Conservation (phyloP, 2,329 filamentous ascomycete genomes). For the Botryotinia calthae region DNA sequence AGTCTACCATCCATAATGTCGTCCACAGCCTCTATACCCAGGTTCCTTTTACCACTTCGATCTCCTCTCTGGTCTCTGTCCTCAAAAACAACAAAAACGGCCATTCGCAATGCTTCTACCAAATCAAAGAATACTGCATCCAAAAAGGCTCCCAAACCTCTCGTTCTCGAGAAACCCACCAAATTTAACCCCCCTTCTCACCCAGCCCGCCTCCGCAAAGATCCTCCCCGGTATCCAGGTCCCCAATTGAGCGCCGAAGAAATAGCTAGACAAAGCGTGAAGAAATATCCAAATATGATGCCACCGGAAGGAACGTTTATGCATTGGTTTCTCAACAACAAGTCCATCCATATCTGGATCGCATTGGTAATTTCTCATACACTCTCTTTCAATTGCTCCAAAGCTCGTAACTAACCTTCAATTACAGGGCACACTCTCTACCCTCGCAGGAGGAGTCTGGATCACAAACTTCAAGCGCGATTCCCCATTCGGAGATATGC, state of each 20-base stretch:
- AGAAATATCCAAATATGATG: slow-evolving; percentile 85
- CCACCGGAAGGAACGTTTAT: slow-evolving; percentile 77
- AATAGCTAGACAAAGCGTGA: slow-evolving; percentile 60
- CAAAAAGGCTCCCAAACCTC: slow-evolving; percentile 47
- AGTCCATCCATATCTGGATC: slow-evolving; percentile 75
- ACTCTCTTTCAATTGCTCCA: background rate
- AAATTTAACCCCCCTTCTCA: slow-evolving; percentile 93
- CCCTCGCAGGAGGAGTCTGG: slow-evolving; percentile 70
- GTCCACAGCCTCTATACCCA: slow-evolving; percentile 55
- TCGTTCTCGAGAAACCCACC: slow-evolving; percentile 79
- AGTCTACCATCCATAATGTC: slow-evolving; percentile 31
- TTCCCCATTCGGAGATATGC: slow-evolving; percentile 75
- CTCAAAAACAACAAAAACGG: slow-evolving; percentile 38
- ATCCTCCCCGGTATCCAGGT: slow-evolving; percentile 64
- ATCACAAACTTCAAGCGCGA: slow-evolving; percentile 74
- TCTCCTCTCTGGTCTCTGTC: slow-evolving; percentile 52
- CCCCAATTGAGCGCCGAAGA: slow-evolving; percentile 67
- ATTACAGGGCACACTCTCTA: slow-evolving; percentile 35
- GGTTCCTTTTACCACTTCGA: slow-evolving; percentile 65
- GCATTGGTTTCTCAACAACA: slow-evolving; percentile 80
- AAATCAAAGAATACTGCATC: slow-evolving; percentile 28
- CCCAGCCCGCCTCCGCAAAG: slow-evolving; percentile 62
- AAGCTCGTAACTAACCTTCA: slow-evolving; percentile 9
- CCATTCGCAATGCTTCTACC: slow-evolving; percentile 39
- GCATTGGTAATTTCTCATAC: slow-evolving; percentile 62